Conservation (phyloP, 2,329 filamentous ascomycete genomes). For the Colletotrichum liriopes region DNA sequence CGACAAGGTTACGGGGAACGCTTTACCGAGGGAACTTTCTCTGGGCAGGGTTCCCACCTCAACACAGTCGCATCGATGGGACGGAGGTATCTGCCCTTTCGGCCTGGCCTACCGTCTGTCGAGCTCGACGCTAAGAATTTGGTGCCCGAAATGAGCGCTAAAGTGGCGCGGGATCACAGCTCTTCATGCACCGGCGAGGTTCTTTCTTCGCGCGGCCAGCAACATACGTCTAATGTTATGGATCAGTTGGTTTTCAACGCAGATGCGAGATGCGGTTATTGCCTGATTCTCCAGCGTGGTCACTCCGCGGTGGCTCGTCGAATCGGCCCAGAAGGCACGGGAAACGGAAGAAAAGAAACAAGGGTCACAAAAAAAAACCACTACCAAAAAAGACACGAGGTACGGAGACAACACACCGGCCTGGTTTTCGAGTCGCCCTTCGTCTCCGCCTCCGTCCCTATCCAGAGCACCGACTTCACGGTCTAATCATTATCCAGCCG, state of each 20-base stretch:
- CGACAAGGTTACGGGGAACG: slow-evolving; percentile 19
- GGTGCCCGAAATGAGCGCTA: slow-evolving; percentile 19
- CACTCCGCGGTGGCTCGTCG: background rate
- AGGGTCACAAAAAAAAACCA: background rate
- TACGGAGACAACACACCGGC: background rate
- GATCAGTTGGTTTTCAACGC: background rate
- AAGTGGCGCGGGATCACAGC: slow-evolving; percentile 3
- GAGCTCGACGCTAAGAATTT: slow-evolving; percentile 5
- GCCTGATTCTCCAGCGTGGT: background rate
- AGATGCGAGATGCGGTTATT: background rate
- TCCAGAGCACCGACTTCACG: slow-evolving; percentile 1
- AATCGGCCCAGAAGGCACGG: background rate
- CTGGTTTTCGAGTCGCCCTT: background rate
- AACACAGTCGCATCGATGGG: slow-evolving; percentile 26
- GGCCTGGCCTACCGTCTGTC: slow-evolving; percentile 14
- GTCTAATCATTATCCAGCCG: background rate
- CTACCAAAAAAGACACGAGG: background rate
- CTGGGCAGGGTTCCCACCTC: slow-evolving; percentile 11
- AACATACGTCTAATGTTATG: background rate
- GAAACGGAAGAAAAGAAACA: background rate
- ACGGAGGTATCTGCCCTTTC: slow-evolving; percentile 29
- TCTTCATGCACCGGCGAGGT: slow-evolving; percentile 3
- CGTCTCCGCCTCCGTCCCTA: background rate
- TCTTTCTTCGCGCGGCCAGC: background rate
- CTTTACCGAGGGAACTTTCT: slow-evolving; percentile 29